Evolutionary conservation across 2,329 filamentous ascomycete genomes (phyloP), one percentile per base, ranked within the genome.

Genomic region (Cladophialophora chaetospira): DNA sequence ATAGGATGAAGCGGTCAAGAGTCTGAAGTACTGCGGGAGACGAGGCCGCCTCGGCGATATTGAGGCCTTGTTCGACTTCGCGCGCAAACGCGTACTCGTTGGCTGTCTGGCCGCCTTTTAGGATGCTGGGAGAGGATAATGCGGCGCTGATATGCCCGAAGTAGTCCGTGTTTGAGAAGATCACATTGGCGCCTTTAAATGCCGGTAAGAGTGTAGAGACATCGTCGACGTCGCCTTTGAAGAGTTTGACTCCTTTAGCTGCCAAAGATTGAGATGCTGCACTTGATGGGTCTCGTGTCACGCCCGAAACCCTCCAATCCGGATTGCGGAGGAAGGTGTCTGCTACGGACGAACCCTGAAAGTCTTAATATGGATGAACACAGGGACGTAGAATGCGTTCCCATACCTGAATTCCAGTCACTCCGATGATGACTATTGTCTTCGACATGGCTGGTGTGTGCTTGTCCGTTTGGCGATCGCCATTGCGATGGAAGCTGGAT

Each of bases 41-140:
- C 5, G 78, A 78, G 0, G 80, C 81, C 0, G 80, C 81, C 58
- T 82, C 76, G 3, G 74, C 79, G 28, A 84, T 79, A 56, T 84
- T 84, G 57, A 73, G 77, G 0, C 81, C 80, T 51, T 83, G 77
- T 8, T 70, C 70, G 6, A 75, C 66, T 67, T 85, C 82, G 2
- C 77, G 68, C 1, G 80, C 71, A 60, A 78, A 81, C 1, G 77
- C 77, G 55, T 74, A 76, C 55, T 66, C 67, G 47, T 28, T 26
- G n/a, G n/a, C n/a, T 11, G 23, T 3, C 15, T 44, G 40, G 1
- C 73, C 71, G 65, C 29, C 29, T 33, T 6, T 13, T 77, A 75
- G 65, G 81, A 81, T 2, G 76, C 73, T 55, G 77, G 57, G 74
- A 73, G 67, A 84, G 81, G 54, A 76, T 65, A 57, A 77, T 75